Percentiles rank a stretch among this genome's conserved stretches.
Conservation (phyloP, 495 filamentous ascomycete genomes). For the Penicillium cosmopolitanum region DNA sequence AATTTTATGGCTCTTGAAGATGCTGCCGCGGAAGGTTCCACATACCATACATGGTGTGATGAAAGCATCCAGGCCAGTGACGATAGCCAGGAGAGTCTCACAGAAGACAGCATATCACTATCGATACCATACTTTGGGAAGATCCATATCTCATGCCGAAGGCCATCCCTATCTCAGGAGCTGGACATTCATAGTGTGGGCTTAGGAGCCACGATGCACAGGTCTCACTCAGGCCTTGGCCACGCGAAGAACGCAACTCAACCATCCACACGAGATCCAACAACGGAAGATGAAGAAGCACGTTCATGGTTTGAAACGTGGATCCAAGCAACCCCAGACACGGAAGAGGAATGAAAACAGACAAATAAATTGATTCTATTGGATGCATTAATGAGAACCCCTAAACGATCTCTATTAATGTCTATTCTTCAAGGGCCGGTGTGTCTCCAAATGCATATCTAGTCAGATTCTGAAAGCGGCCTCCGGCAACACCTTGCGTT, state of each 20-base stretch:
- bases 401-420: background rate
- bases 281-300: background rate
- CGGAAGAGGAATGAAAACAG: too few relatives aligned
- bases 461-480: conserved; percentile 25
- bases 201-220: too few relatives aligned
- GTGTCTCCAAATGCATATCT: conserved; percentile 32
- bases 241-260: background rate
- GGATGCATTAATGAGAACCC: too few relatives aligned
- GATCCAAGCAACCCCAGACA: background rate
- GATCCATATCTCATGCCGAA: conserved; percentile 35
- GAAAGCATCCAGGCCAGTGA: background rate
- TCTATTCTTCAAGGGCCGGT: conserved; percentile 16
- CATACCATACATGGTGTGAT: conserved; percentile 3
- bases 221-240: too few relatives aligned
- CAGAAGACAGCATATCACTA: conserved; percentile 16
- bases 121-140: conserved; percentile 44
- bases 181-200: too few relatives aligned
- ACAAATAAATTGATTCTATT: too few relatives aligned
- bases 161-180: background rate
- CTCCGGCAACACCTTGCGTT: conserved; percentile 16
- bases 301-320: conserved; percentile 6
- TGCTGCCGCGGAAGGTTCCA: conserved; percentile 18
- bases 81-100: background rate
- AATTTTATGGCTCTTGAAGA: conserved; percentile 15
- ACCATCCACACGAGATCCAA: too few relatives aligned